Percentiles rank a stretch among this genome's conserved stretches.
phyloP scores from a whole-genome alignment of 208 protist species.

The Porcisia deanei region DNA sequence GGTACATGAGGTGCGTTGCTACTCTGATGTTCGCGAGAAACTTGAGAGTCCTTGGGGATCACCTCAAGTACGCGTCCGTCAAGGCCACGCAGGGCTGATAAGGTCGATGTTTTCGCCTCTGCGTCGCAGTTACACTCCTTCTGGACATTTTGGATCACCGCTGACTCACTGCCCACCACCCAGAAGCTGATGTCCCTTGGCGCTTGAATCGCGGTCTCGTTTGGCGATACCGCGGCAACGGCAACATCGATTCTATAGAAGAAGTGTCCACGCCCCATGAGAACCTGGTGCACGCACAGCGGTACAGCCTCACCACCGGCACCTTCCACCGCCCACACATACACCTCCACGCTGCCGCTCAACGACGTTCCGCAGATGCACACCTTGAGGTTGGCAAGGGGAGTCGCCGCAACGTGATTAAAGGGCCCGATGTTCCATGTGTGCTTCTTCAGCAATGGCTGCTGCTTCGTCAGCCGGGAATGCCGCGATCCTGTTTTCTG shows the following conservation, averaged over 20 bases:
- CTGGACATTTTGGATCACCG: not conserved
- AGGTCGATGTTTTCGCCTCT: not conserved
- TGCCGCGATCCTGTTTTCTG: not conserved
- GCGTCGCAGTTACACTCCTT: not conserved
- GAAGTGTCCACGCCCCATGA: constrained; percentile 11
- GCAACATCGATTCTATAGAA: constrained; percentile 17
- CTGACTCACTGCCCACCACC: constrained; percentile 12
- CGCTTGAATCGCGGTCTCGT: not conserved
- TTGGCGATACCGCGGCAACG: not conserved
- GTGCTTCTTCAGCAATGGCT: constrained; percentile 3
- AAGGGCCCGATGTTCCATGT: constrained; percentile 27
- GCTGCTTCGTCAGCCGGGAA: not conserved
- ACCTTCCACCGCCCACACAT: constrained; percentile 9
- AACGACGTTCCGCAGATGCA: constrained; percentile 19
- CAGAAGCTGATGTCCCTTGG: constrained; percentile 17
- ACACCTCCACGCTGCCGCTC: constrained; percentile 24
- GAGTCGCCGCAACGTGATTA: constrained; percentile 7
- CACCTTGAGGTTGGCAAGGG: not conserved
- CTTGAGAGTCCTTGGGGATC: not conserved
- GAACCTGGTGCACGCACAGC: constrained; percentile 30
- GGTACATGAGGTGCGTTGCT: not conserved
- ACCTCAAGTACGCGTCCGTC: constrained; percentile 23
- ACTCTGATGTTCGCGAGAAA: not conserved
- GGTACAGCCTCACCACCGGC: not conserved
- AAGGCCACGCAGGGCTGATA: constrained; percentile 12